Percentiles rank a stretch among this genome's conserved stretches.
phyloP scores from a whole-genome alignment of 371 early-diverging fungal genomes.

The Mucor circinelloides region DNA sequence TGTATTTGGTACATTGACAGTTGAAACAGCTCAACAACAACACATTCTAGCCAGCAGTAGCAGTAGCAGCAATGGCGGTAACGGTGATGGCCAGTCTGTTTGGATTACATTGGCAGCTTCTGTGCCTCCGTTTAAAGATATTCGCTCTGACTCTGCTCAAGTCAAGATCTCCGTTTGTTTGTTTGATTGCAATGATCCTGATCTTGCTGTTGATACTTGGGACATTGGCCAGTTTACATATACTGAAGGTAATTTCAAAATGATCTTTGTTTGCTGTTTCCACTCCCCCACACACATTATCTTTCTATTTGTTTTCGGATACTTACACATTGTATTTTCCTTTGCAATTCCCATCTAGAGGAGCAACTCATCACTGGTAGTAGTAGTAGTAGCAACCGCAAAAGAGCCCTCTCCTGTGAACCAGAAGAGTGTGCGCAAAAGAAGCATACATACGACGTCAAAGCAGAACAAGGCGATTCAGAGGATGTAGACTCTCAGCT shows the following conservation, averaged over 20 bases:
- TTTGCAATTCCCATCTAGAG: neutral
- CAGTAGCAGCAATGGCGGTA: neutral
- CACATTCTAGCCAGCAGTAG: neutral
- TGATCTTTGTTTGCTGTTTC: neutral
- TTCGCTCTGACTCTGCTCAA: conserved; percentile 2
- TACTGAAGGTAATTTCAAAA: conserved; percentile 17
- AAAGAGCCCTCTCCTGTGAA: conserved; percentile 14
- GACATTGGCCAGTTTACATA: conserved; percentile 18
- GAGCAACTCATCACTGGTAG: neutral
- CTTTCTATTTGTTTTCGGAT: conserved; percentile 5
- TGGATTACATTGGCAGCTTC: conserved; percentile 20
- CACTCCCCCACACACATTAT: neutral
- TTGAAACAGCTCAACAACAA: conserved; percentile 24
- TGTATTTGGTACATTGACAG: conserved; percentile 16
- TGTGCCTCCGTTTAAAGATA: conserved; percentile 12
- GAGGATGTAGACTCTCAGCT: conserved; percentile 12
- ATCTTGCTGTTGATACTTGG: conserved; percentile 8
- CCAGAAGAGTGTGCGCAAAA: conserved; percentile 7
- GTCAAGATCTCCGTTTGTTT: conserved; percentile 11
- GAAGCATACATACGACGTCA: conserved; percentile 5
- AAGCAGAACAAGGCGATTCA: neutral
- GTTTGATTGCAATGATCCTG: conserved; percentile 8
- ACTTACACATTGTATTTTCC: neutral
- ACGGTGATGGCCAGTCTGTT: neutral
- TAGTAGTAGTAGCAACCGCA: neutral